Conservation (phyloP, 305 asterid genomes). For the Fraxinus paxiana region DNA sequence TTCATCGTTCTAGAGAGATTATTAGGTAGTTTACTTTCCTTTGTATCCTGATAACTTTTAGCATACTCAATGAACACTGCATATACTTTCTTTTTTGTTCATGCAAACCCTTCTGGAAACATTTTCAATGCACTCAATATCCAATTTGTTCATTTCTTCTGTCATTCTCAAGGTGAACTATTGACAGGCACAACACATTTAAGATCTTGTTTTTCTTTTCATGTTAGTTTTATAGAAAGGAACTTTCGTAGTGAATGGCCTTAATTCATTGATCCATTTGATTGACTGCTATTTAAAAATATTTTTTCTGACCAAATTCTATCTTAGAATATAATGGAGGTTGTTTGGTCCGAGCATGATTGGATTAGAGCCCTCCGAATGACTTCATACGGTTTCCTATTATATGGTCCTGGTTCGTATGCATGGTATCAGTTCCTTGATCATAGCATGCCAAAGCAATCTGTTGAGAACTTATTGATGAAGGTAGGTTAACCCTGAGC, state of each 20-base stretch:
- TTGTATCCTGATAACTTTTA: not conserved
- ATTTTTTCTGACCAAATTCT: slow-evolving; percentile 6
- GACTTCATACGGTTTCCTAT: slow-evolving; percentile 78
- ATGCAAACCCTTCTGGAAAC: not conserved
- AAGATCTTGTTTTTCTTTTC: not conserved
- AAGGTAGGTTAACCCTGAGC: slow-evolving; percentile 41
- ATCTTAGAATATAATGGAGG: slow-evolving; percentile 45
- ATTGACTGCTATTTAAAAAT: not conserved
- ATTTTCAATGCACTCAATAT: not conserved
- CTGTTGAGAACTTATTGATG: slow-evolving; percentile 45
- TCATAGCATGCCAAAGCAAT: slow-evolving; percentile 66
- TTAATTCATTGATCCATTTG: slow-evolving; percentile 7
- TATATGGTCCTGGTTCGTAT: slow-evolving; percentile 89
- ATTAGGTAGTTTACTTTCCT: not conserved
- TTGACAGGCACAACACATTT: not conserved
- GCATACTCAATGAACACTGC: not conserved
- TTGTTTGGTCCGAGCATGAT: slow-evolving; percentile 60
- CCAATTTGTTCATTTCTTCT: not conserved
- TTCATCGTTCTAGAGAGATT: not conserved
- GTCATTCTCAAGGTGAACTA: not conserved
- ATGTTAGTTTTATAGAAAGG: not conserved
- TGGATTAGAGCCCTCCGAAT: slow-evolving; percentile 78
- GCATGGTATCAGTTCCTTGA: slow-evolving; percentile 87
- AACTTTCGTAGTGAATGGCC: not conserved
- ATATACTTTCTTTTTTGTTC: not conserved